Evolutionary conservation across 805 yeast species (phyloP).

Genomic region (Metschnikowia matae): DNA sequence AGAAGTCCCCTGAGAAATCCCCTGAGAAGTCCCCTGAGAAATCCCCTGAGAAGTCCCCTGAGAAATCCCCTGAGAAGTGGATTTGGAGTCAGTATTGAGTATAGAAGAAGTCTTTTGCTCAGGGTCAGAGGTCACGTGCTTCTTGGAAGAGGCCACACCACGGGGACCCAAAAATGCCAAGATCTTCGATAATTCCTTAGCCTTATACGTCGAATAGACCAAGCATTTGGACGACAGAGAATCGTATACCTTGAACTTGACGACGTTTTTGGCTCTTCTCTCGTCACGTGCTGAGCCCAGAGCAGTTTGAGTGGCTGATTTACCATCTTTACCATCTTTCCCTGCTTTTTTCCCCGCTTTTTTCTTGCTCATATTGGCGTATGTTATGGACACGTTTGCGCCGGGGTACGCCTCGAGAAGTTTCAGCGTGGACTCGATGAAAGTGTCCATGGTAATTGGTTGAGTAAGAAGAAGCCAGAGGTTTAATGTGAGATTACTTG

Average conservation of each 20-base stretch:
- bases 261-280: constrained; percentile 28
- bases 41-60: no score
- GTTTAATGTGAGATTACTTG: neutral
- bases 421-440: constrained; percentile 28
- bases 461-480: neutral
- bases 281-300: neutral
- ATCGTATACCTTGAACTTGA: constrained; percentile 61
- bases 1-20: no score
- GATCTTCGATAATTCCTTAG: constrained; percentile 71
- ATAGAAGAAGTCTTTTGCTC: no score
- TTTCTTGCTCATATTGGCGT: constrained; percentile 29
- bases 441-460: constrained; percentile 12
- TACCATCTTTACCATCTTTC: constrained; percentile 8
- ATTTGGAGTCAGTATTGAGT: no score
- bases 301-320: neutral
- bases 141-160: constrained; percentile 37
- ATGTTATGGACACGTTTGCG: constrained; percentile 36
- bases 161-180: constrained; percentile 71
- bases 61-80: no score
- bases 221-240: constrained; percentile 60
- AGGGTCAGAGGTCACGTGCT: no score
- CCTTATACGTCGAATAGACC: constrained; percentile 53
- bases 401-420: constrained; percentile 37
- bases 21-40: no score
- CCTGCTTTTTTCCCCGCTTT: constrained; percentile 4